A percentile compares a stretch with the other conserved stretches of the same genome.
phyloP scores from a whole-genome alignment of 257 asterid genomes.

The Echium plantagineum region DNA sequence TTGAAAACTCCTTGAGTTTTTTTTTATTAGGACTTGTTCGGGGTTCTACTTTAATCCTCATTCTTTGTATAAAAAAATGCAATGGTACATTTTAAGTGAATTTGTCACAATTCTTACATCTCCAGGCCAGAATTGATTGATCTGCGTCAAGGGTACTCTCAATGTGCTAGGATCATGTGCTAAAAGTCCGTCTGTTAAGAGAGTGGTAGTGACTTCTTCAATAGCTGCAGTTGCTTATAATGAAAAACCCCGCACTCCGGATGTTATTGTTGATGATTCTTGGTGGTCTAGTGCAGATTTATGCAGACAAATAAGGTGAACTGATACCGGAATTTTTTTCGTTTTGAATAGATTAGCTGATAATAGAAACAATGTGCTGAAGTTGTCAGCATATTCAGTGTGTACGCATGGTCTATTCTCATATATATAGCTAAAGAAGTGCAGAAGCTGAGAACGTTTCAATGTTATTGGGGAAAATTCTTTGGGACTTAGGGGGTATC shows the following conservation, averaged over 20 bases:
- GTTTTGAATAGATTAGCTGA: neutral
- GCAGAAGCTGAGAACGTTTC: neutral
- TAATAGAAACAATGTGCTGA: conserved; percentile 1
- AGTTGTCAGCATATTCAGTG: neutral
- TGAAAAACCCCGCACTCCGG: conserved; percentile 60
- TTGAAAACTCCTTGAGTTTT: neutral
- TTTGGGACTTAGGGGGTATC: neutral
- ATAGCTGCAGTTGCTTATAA: conserved; percentile 57
- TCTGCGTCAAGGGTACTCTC: conserved; percentile 76
- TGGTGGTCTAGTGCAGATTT: conserved; percentile 55
- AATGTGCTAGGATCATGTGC: conserved; percentile 72
- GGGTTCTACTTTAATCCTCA: neutral
- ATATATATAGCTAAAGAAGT: too few species aligned
- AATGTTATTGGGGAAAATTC: neutral
- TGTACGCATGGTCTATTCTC: neutral
- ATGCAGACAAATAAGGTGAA: conserved; percentile 42
- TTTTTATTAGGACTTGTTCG: neutral
- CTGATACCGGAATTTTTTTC: neutral
- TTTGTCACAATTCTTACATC: neutral
- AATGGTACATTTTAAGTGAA: neutral
- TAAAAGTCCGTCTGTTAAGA: conserved; percentile 42
- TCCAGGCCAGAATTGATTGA: conserved; percentile 61
- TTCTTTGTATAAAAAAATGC: neutral
- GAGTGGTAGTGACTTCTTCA: conserved; percentile 71
- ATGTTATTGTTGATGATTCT: conserved; percentile 55